Percentiles rank a stretch among this genome's conserved stretches.
Evolutionary conservation across 2,329 filamentous ascomycete species (phyloP).

Genomic region (Lasiodiplodia hormozganensis): DNA sequence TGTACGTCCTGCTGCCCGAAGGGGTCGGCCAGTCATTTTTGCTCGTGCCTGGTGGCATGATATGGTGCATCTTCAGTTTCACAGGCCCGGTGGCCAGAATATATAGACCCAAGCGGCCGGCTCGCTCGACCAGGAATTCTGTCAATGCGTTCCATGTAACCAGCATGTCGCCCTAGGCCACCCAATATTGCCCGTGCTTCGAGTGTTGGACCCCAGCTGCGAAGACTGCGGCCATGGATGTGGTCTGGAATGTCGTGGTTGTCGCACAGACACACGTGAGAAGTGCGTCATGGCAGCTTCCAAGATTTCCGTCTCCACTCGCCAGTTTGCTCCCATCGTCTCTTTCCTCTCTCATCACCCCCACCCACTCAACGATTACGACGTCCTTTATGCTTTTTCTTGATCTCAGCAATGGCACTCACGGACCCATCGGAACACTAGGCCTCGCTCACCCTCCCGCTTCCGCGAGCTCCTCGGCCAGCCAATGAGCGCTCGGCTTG

Average conservation of each 20-base stretch:
- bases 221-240: background rate
- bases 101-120: background rate
- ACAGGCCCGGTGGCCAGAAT: background rate
- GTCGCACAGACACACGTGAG: conserved; percentile 7
- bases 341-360: background rate
- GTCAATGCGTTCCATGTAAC: background rate
- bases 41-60: background rate
- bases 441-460: background rate
- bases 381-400: conserved; percentile 16
- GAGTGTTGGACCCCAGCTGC: background rate
- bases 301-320: conserved; percentile 21
- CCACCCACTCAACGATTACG: conserved; percentile 14
- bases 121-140: background rate
- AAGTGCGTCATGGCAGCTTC: conserved; percentile 17
- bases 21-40: background rate
- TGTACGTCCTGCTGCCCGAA: conserved; percentile 9
- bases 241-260: background rate
- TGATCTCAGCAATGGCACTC: background rate
- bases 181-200: background rate
- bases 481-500: conserved; percentile 10
- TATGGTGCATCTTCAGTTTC: background rate
- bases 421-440: background rate
- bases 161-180: background rate
- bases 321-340: conserved; percentile 12
- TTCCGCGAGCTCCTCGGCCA: conserved; percentile 1